Conservation (phyloP, 768 basidiomycete genomes). For the Tylopilus rubrobrunneus region DNA sequence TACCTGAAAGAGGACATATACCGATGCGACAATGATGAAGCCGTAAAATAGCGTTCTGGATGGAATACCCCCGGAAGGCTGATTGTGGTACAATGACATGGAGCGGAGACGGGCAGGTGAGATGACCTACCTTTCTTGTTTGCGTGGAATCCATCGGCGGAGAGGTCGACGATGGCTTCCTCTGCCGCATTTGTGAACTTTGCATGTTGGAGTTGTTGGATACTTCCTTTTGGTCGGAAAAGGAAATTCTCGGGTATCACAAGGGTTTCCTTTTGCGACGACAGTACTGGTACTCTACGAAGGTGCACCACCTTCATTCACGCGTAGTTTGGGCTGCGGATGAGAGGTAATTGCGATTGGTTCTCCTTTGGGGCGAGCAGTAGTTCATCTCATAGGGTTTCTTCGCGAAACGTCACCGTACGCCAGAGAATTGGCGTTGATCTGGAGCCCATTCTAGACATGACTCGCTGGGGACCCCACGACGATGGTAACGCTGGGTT, state of each 20-base stretch:
- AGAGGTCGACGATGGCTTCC: constrained; percentile 9
- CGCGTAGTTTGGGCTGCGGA: constrained; percentile 1
- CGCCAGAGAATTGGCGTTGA: not conserved
- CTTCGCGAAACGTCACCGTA: not conserved
- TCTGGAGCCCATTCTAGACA: not conserved
- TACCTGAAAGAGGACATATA: constrained; percentile 20
- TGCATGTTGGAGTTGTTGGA: not conserved
- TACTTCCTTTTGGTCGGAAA: constrained; percentile 3
- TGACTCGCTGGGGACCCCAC: not conserved
- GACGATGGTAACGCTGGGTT: not conserved
- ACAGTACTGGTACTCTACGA: not conserved
- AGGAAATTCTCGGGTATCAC: constrained; percentile 7
- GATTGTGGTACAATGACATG: not conserved
- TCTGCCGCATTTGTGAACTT: constrained; percentile 18
- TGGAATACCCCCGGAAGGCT: constrained; percentile 1
- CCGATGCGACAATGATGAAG: constrained; percentile 1
- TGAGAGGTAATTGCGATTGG: constrained; percentile 10
- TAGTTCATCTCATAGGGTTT: not conserved
- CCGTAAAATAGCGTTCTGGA: constrained; percentile 10
- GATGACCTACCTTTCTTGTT: constrained; percentile 6
- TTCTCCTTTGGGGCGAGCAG: not conserved
- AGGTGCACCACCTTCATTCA: not conserved
- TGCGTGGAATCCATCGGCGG: not conserved
- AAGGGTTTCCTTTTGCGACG: constrained; percentile 2
- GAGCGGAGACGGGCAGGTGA: not conserved